phyloP scores from a whole-genome alignment of 495 filamentous ascomycete genomes.

The Neurospora hispaniola region DNA sequence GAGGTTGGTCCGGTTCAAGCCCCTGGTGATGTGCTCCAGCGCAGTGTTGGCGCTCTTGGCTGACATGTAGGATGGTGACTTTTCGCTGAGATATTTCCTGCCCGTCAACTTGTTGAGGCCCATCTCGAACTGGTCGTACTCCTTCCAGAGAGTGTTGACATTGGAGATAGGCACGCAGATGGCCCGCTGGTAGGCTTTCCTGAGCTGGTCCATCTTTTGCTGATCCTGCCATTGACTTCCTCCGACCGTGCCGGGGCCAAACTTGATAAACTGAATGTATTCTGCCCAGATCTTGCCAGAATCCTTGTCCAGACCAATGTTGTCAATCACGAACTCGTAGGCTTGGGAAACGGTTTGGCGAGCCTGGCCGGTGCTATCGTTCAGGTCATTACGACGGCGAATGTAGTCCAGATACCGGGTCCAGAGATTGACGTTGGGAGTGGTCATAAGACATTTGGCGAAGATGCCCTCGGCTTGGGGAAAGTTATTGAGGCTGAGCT shows the following conservation, averaged over 20 bases:
- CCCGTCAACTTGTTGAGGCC: slow-evolving; percentile 81
- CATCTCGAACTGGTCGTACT: slow-evolving; percentile 94
- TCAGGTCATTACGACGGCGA: slow-evolving; percentile 79
- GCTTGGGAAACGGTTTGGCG: slow-evolving; percentile 67
- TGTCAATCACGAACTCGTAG: slow-evolving; percentile 84
- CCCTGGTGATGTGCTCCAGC: slow-evolving; percentile 73
- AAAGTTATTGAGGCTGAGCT: slow-evolving; percentile 71
- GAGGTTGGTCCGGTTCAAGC: slow-evolving; percentile 63
- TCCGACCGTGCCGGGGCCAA: slow-evolving; percentile 70
- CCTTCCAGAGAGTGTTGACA: slow-evolving; percentile 81
- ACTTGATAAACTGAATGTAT: slow-evolving; percentile 82
- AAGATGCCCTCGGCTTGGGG: slow-evolving; percentile 72
- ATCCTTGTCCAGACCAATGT: slow-evolving; percentile 85
- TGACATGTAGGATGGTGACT: slow-evolving; percentile 85
- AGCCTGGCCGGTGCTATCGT: slow-evolving; percentile 63
- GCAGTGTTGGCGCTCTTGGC: slow-evolving; percentile 76
- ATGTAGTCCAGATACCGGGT: slow-evolving; percentile 91
- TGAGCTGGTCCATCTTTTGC: slow-evolving; percentile 90
- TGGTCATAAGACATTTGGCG: slow-evolving; percentile 54
- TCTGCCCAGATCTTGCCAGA: slow-evolving; percentile 87
- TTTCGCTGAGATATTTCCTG: slow-evolving; percentile 84
- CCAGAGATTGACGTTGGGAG: slow-evolving; percentile 80
- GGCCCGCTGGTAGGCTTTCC: slow-evolving; percentile 84
- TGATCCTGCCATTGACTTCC: slow-evolving; percentile 89
- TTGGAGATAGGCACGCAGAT: slow-evolving; percentile 72